A percentile compares a stretch with the other conserved stretches of the same genome.
These are phyloP conservation scores for Erysimum cheiri DNA, from an alignment of 441 rosid species.

Conservation along the genomic window DNA sequence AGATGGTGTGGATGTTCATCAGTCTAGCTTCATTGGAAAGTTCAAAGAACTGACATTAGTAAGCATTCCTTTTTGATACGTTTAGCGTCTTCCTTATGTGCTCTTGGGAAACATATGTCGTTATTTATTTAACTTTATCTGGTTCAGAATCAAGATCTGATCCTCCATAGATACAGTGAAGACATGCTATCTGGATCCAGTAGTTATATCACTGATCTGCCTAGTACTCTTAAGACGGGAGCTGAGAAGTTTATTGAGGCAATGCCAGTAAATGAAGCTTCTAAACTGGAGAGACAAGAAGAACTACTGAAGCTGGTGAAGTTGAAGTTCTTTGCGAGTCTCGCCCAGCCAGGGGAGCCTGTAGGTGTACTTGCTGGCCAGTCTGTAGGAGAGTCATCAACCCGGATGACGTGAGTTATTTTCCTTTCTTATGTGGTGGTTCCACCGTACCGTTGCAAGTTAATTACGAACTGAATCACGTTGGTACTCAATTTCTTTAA, in stretches of 20 bases:
- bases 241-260: slow-evolving; percentile 67
- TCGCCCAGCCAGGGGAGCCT: slow-evolving; percentile 99
- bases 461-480: no score
- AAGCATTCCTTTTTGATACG: slow-evolving; percentile 42
- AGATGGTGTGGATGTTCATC: slow-evolving; percentile 98
- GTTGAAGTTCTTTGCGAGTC: slow-evolving; percentile 80
- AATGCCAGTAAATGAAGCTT: slow-evolving; percentile 49
- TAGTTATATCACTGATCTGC: slow-evolving; percentile 64
- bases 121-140: slow-evolving; percentile 30
- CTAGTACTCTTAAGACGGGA: slow-evolving; percentile 66
- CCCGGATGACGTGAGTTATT: slow-evolving; percentile 94
- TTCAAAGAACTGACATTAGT: slow-evolving; percentile 74
- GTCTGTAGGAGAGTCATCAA: slow-evolving; percentile 99
- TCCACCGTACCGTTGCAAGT: background rate
- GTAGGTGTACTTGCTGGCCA: slow-evolving; percentile 99
- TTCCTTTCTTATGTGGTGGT: slow-evolving; percentile 22
- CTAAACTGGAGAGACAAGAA: slow-evolving; percentile 53
- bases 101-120: slow-evolving; percentile 19
- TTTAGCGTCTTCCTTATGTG: slow-evolving; percentile 35
- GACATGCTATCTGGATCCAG: slow-evolving; percentile 55
- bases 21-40: slow-evolving; percentile 77
- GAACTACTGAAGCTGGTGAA: slow-evolving; percentile 69
- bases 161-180: slow-evolving; percentile 53
- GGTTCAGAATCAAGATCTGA: slow-evolving; percentile 78
- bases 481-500: no score